These are phyloP conservation scores for Phytophthora kernoviae DNA, from an alignment of 352 stramenopile genomes.

Conservation along the genomic window DNA sequence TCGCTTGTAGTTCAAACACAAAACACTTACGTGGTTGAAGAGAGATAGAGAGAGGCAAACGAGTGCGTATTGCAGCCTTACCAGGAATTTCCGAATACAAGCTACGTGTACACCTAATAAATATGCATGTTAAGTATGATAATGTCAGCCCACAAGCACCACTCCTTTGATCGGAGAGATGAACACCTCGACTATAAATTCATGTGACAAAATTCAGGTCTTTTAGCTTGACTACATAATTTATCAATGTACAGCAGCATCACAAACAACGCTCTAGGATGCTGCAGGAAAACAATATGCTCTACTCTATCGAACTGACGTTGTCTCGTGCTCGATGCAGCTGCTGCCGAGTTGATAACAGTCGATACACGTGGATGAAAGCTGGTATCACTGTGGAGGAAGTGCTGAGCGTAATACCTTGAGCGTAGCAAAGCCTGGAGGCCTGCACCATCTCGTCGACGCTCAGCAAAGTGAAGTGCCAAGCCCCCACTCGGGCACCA, in stretches of 20 bases:
- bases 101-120: too few species aligned
- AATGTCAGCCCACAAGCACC: too few species aligned
- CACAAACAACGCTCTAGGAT: neutral
- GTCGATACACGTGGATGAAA: slow-evolving; percentile 1
- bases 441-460: slow-evolving; percentile 48
- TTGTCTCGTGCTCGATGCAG: slow-evolving; percentile 16
- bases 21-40: too few species aligned
- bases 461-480: slow-evolving; percentile 79
- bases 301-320: slow-evolving; percentile 19
- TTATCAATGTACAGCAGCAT: slow-evolving; percentile 6
- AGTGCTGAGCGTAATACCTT: slow-evolving; percentile 69
- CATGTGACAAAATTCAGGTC: neutral
- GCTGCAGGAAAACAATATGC: neutral
- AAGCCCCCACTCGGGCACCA: slow-evolving; percentile 65
- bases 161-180: too few species aligned
- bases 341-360: neutral
- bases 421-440: slow-evolving; percentile 69
- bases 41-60: too few species aligned
- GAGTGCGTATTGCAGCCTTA: too few species aligned
- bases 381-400: slow-evolving; percentile 20
- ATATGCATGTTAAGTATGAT: too few species aligned
- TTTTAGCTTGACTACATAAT: neutral
- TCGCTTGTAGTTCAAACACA: too few species aligned
- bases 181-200: too few species aligned
- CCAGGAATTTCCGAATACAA: too few species aligned